Percentiles rank a stretch among this genome's conserved stretches.
Conservation (phyloP, 129 eudicot genomes). For the Chrysanthemum seticuspe region DNA sequence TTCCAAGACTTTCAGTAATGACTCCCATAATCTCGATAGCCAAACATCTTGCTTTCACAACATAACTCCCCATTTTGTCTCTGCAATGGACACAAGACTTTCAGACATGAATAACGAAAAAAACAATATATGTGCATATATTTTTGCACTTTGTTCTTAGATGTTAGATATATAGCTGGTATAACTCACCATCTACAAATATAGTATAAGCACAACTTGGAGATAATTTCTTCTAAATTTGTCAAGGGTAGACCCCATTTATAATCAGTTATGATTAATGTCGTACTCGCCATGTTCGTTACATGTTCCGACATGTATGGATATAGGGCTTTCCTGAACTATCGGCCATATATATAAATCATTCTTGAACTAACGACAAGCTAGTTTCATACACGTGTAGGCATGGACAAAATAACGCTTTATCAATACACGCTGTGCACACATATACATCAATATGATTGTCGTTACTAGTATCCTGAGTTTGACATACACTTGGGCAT, state of each 20-base stretch:
- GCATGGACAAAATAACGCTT: neutral
- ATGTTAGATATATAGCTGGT: neutral
- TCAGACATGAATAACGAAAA: neutral
- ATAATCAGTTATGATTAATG: neutral
- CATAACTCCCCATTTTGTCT: constrained; percentile 51
- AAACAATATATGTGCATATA: too few relatives aligned
- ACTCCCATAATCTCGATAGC: constrained; percentile 37
- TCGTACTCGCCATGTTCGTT: neutral
- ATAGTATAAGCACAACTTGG: neutral
- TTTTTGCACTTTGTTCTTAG: neutral
- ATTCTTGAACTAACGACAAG: neutral
- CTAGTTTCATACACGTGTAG: neutral
- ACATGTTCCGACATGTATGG: constrained; percentile 6
- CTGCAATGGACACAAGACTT: constrained; percentile 23
- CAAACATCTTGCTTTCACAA: constrained; percentile 30
- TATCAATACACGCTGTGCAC: neutral
- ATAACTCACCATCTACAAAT: neutral
- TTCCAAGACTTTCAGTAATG: constrained; percentile 61
- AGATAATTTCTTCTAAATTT: neutral
- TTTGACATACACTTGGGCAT: neutral
- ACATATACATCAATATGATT: neutral
- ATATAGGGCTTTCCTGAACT: neutral
- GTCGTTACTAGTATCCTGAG: neutral
- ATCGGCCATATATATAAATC: neutral
- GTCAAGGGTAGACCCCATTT: neutral